Conservation (phyloP, 2,329 filamentous ascomycete genomes). For the Blastomyces percursus region DNA sequence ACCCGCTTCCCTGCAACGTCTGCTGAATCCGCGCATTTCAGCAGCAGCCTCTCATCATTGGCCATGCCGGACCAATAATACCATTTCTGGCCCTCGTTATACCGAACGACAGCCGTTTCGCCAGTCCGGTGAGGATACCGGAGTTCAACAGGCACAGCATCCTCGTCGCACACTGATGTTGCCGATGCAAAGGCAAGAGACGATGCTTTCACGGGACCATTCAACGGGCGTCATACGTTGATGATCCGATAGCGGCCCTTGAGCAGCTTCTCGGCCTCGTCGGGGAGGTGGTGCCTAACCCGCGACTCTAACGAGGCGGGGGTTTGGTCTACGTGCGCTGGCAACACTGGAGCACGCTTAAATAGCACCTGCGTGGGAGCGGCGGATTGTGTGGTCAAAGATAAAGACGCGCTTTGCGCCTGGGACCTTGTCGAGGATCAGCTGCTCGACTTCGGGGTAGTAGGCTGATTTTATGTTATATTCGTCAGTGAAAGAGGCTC, state of each 20-base stretch:
- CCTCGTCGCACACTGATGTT: conserved; percentile 45
- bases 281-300: conserved; percentile 55
- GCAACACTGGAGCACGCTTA: conserved; percentile 58
- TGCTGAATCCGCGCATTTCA: conserved; percentile 69
- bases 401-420: conserved; percentile 57
- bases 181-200: conserved; percentile 50
- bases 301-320: conserved; percentile 52
- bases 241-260: conserved; percentile 65
- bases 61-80: conserved; percentile 72
- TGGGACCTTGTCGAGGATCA: conserved; percentile 57
- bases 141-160: conserved; percentile 63
- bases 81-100: conserved; percentile 57
- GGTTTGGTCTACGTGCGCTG: conserved; percentile 79
- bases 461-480: conserved; percentile 59
- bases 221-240: conserved; percentile 71
- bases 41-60: conserved; percentile 57
- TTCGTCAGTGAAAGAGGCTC: conserved; percentile 56
- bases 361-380: conserved; percentile 46
- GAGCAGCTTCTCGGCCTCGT: conserved; percentile 57
- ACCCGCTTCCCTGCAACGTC: conserved; percentile 35
- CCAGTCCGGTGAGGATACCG: conserved; percentile 60
- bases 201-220: conserved; percentile 45
- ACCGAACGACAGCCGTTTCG: conserved; percentile 59
- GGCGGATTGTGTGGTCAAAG: conserved; percentile 85
- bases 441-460: conserved; percentile 70